A percentile compares a stretch with the other conserved stretches of the same genome.
These are phyloP conservation scores for Podaxis sp. DNA, from an alignment of 768 basidiomycete genomes.

Conservation along the genomic window DNA sequence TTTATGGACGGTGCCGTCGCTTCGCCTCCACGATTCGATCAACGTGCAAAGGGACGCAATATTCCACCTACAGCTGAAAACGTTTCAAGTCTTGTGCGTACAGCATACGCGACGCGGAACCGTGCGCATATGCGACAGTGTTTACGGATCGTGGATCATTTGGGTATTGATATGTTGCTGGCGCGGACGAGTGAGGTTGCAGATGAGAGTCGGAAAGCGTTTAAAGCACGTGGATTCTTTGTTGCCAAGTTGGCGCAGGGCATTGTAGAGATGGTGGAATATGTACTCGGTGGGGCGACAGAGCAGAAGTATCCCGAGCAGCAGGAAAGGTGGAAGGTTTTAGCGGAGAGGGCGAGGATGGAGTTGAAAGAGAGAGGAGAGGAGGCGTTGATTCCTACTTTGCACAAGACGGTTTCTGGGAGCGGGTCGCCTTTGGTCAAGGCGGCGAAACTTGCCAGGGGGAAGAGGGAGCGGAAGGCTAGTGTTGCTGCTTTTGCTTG, in stretches of 20 bases:
- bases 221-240: constrained; percentile 39
- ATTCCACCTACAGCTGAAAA: constrained; percentile 49
- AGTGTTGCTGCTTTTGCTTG: neutral
- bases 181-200: constrained; percentile 18
- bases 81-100: constrained; percentile 55
- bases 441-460: neutral
- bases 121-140: constrained; percentile 54
- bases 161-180: constrained; percentile 40
- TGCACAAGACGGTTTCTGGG: neutral
- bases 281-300: constrained; percentile 25
- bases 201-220: constrained; percentile 28
- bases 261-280: constrained; percentile 38
- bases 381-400: constrained; percentile 11
- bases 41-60: constrained; percentile 41
- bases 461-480: neutral
- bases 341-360: constrained; percentile 19
- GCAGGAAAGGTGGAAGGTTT: constrained; percentile 25
- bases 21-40: constrained; percentile 36
- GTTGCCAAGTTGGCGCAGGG: constrained; percentile 48
- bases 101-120: constrained; percentile 53
- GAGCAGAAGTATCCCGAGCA: constrained; percentile 24
- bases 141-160: constrained; percentile 53
- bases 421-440: neutral
- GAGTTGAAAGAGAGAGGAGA: constrained; percentile 6
- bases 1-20: constrained; percentile 48